These are phyloP conservation scores for Mortierella sp. DNA, from an alignment of 371 early-diverging fungal species.

Conservation along the genomic window DNA sequence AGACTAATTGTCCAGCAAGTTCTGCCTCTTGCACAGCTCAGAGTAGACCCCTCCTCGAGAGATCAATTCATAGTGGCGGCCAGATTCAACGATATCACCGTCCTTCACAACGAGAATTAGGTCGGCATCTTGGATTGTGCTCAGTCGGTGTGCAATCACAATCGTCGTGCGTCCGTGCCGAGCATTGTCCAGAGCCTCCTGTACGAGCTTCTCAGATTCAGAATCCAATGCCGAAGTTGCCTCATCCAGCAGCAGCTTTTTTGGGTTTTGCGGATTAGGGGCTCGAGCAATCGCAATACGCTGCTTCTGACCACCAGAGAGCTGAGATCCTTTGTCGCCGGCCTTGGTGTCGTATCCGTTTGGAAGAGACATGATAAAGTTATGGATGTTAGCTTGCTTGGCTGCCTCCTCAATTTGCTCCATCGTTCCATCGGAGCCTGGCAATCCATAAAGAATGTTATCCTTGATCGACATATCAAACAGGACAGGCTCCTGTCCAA, in stretches of 20 bases:
- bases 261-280: slow-evolving; percentile 78
- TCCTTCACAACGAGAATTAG: slow-evolving; percentile 75
- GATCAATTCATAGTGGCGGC: slow-evolving; percentile 79
- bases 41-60: slow-evolving; percentile 38
- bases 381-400: slow-evolving; percentile 75
- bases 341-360: slow-evolving; percentile 79
- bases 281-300: slow-evolving; percentile 73
- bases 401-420: slow-evolving; percentile 67
- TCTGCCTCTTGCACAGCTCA: slow-evolving; percentile 40
- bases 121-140: slow-evolving; percentile 80
- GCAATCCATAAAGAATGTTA: slow-evolving; percentile 79
- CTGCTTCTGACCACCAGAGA: slow-evolving; percentile 75
- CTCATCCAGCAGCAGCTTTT: slow-evolving; percentile 90
- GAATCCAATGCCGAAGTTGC: slow-evolving; percentile 94
- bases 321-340: slow-evolving; percentile 71
- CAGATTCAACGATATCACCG: slow-evolving; percentile 83
- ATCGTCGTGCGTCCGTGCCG: slow-evolving; percentile 71
- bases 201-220: slow-evolving; percentile 90
- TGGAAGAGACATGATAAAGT: slow-evolving; percentile 68
- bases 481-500: slow-evolving; percentile 90
- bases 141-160: slow-evolving; percentile 74
- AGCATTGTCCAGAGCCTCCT: slow-evolving; percentile 83
- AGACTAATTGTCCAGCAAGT: neutral
- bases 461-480: slow-evolving; percentile 87
- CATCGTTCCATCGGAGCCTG: slow-evolving; percentile 21